These are phyloP conservation scores for Chlamydomonas reinhardtii DNA, from an alignment of 163 green algal genomes.

Conservation along the genomic window DNA sequence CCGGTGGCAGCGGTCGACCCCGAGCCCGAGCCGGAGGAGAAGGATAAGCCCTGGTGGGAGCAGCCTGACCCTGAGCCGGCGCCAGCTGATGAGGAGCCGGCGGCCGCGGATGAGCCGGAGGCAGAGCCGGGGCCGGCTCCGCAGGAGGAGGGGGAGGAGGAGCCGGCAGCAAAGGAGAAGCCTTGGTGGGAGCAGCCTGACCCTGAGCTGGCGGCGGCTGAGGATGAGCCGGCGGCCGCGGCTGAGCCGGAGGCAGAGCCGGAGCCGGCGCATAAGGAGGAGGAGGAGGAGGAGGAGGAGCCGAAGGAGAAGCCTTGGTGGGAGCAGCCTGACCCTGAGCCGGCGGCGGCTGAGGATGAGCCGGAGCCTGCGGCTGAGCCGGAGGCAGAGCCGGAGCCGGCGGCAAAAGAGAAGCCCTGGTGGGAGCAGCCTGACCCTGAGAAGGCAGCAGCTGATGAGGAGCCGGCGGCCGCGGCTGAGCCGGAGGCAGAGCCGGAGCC, in stretches of 20 bases:
- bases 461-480: background rate
- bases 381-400: background rate
- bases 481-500: background rate
- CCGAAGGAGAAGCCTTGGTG: no score
- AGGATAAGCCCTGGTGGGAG: background rate
- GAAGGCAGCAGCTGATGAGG: no score
- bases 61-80: no score
- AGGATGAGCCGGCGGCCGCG: background rate
- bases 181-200: background rate
- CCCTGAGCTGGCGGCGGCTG: background rate
- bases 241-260: background rate
- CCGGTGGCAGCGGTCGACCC: background rate
- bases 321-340: no score
- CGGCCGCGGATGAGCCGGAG: background rate
- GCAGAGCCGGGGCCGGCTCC: background rate
- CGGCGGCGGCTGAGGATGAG: background rate
- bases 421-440: background rate
- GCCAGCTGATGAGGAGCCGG: background rate
- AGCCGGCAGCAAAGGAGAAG: background rate
- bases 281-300: no score
- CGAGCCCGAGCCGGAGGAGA: background rate
- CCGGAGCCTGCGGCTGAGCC: background rate
- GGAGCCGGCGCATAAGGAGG: no score
- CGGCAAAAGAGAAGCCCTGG: background rate
- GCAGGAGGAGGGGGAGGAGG: background rate